Evolutionary conservation across 768 basidiomycete genomes (phyloP), one percentile per base, ranked within the genome.

Genomic region (Brasilioporus rufonigricans): DNA sequence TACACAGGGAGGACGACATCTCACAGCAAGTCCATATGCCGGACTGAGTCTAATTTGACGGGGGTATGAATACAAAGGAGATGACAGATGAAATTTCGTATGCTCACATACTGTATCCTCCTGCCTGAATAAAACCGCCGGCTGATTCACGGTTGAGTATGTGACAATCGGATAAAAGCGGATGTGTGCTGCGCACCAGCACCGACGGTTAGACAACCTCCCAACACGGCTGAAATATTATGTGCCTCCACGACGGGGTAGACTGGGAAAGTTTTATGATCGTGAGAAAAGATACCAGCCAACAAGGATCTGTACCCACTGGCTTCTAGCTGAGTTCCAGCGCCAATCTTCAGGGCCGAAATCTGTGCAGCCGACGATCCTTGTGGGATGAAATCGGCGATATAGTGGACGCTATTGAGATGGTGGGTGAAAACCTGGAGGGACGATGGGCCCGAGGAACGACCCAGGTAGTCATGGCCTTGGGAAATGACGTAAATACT

Each of bases 51-150:
- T 53, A 16, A 39, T n/a, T 46, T 7, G 24, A 29, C 11, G 21
- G 23, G 21, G 1, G 14, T 35, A 19, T 43, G 5, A 39, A 26
- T 12, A 48, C 16, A 11, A 21, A 7, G 8, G 9, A 4, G 27
- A 5, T 14, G 2, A 40, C 5, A 18, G 10, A 8, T 6, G 2
- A 19, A 1, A 23, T 8, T 12, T 43, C 4, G 16, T 16, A 24
- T 1, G 47, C 59, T 53, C 18, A 65, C 38, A 70, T 63, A 44
- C 76, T 73, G 45, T 80, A 75, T 1, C 81, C 80, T 1, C 77
- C 80, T 21, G 78, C 81, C 45, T 73, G 70, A 3, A 77, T 55
- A 74, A 76, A 82, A 2, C 81, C 79, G 23, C 76, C 80, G 5
- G 59, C 52, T 53, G 2, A 33, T 7, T 3, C 18, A 33, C 23